Evolutionary conservation across 2,329 filamentous ascomycete species (phyloP).

Genomic region (Cadophora luteo-olivacea): DNA sequence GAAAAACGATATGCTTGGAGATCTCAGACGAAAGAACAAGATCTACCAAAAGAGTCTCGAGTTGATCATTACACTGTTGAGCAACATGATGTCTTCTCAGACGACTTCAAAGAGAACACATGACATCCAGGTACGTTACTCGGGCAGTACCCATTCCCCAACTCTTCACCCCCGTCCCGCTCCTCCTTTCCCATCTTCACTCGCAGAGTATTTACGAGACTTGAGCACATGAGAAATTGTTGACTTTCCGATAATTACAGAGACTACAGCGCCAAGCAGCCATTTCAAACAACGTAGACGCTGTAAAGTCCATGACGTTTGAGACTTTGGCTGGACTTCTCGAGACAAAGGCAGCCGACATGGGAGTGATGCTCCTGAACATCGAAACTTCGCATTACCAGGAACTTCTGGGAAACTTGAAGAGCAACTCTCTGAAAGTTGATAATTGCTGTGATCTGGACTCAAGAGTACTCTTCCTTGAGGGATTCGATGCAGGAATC

Average conservation of each 20-base stretch:
- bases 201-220: too few species aligned
- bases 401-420: constrained; percentile 30
- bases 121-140: constrained; percentile 32
- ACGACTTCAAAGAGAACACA: constrained; percentile 42
- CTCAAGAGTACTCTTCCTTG: constrained; percentile 33
- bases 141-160: too few species aligned
- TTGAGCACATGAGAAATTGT: too few species aligned
- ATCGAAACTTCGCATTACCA: constrained; percentile 31
- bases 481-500: constrained; percentile 37
- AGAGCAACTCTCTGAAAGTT: constrained; percentile 21
- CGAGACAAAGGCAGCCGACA: constrained; percentile 32
- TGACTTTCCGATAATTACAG: too few species aligned
- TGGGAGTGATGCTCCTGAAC: constrained; percentile 37
- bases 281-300: constrained; percentile 40
- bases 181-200: too few species aligned
- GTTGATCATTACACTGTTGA: constrained; percentile 32
- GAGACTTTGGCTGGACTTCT: constrained; percentile 32
- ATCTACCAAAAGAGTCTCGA: constrained; percentile 27
- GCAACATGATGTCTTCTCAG: constrained; percentile 41
- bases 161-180: too few species aligned
- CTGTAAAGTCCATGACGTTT: constrained; percentile 37
- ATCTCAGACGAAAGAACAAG: constrained; percentile 30
- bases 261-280: constrained; percentile 38
- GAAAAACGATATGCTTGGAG: constrained; percentile 32
- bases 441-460: constrained; percentile 35